These are phyloP conservation scores for Pichia sp. DNA, from an alignment of 1,139 yeast species.

Conservation along the genomic window DNA sequence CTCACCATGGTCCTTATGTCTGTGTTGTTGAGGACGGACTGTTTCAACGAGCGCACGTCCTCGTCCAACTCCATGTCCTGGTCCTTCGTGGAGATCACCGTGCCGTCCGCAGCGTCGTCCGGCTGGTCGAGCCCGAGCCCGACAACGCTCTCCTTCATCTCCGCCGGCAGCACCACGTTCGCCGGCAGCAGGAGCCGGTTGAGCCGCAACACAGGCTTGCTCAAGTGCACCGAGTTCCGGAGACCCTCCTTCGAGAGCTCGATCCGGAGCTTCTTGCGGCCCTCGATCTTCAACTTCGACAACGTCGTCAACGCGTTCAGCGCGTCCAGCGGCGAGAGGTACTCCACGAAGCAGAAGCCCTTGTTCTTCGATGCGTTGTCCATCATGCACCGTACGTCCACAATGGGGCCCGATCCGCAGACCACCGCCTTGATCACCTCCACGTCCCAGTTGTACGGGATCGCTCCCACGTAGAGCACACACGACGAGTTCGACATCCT, in stretches of 20 bases:
- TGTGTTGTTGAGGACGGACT: conserved; percentile 26
- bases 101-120: conserved; percentile 1
- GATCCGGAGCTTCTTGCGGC: conserved; percentile 44
- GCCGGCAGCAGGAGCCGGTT: conserved; percentile 46
- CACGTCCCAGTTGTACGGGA: conserved; percentile 65
- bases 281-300: conserved; percentile 42
- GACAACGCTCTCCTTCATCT: conserved; percentile 33
- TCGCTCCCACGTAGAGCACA: conserved; percentile 55
- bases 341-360: conserved; percentile 63
- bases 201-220: conserved; percentile 41
- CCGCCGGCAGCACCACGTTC: conserved; percentile 52
- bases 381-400: conserved; percentile 58
- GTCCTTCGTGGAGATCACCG: background rate
- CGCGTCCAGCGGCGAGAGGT: conserved; percentile 49
- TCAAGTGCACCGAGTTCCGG: conserved; percentile 37
- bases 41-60: conserved; percentile 9
- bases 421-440: conserved; percentile 52
- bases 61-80: conserved; percentile 5
- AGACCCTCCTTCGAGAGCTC: conserved; percentile 62
- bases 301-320: conserved; percentile 43
- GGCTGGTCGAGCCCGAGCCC: conserved; percentile 11
- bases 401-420: conserved; percentile 59
- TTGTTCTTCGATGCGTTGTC: conserved; percentile 61
- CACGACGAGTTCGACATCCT: conserved; percentile 25
- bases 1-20: conserved; percentile 31